Evolutionary conservation across 495 filamentous ascomycete species (phyloP).

Genomic region (Cercophora samala): DNA sequence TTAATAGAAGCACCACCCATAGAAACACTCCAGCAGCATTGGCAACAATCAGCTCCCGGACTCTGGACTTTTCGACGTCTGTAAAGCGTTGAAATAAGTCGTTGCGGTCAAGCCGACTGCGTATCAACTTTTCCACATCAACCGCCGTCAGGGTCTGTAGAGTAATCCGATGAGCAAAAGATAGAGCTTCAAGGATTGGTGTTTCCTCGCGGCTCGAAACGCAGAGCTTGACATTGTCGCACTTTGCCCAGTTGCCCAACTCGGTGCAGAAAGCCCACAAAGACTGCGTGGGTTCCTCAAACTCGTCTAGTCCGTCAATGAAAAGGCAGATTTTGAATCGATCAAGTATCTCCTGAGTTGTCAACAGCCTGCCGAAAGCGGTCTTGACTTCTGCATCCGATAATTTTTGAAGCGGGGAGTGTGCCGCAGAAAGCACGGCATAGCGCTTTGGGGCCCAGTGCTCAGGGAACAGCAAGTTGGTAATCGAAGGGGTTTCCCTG

Average conservation of each 20-base stretch:
- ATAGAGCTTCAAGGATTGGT: neutral
- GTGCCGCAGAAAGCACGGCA: neutral
- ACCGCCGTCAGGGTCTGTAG: neutral
- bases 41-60: neutral
- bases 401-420: neutral
- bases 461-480: neutral
- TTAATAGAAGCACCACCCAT: neutral
- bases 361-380: constrained; percentile 23
- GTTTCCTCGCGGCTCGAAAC: constrained; percentile 40
- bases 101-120: neutral
- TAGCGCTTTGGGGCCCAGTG: neutral
- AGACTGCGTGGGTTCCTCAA: neutral
- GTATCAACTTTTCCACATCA: neutral
- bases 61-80: neutral
- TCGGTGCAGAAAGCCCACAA: neutral
- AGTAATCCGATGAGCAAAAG: neutral
- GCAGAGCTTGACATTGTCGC: constrained; percentile 38
- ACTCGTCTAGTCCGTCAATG: constrained; percentile 34
- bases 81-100: neutral
- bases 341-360: constrained; percentile 28
- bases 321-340: constrained; percentile 25
- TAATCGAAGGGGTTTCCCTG: neutral
- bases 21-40: neutral
- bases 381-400: neutral
- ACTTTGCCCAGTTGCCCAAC: constrained; percentile 28